These are phyloP conservation scores for Arabis alpina DNA, from an alignment of 345 rosid species.

Conservation along the genomic window DNA sequence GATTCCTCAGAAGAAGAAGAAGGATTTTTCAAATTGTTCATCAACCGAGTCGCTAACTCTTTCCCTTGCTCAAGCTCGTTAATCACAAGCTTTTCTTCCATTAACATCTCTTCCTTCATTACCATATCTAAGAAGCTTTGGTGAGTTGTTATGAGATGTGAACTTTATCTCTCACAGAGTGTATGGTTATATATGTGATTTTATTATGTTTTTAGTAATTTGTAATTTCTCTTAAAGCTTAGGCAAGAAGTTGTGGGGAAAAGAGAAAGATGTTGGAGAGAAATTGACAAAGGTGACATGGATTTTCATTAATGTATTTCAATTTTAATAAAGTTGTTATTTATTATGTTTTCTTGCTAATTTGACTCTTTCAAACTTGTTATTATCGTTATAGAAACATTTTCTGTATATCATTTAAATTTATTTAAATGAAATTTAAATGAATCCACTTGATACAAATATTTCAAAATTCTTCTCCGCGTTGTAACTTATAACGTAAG, in stretches of 20 bases:
- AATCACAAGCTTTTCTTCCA: conserved; percentile 52
- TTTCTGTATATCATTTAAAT: background rate
- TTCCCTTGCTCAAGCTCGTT: conserved; percentile 64
- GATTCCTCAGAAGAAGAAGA: conserved; percentile 42
- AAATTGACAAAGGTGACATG: conserved; percentile 22
- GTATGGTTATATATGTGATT: conserved; percentile 8
- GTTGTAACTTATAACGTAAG: background rate
- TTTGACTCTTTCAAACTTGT: conserved; percentile 24
- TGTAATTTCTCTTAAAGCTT: conserved; percentile 10
- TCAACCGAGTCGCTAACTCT: conserved; percentile 55
- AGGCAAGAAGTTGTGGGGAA: conserved; percentile 38
- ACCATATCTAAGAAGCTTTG: conserved; percentile 2
- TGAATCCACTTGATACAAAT: no score
- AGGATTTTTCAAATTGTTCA: conserved; percentile 45
- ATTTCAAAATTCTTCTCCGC: background rate
- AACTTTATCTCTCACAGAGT: conserved; percentile 15
- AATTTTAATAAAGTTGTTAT: background rate
- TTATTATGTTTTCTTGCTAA: background rate
- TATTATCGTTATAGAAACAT: background rate
- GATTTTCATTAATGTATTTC: background rate
- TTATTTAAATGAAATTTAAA: no score
- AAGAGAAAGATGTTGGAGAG: conserved; percentile 29
- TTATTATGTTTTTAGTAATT: background rate
- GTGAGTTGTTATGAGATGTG: conserved; percentile 23
- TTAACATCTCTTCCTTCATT: conserved; percentile 25